Base-by-base conservation (phyloP, 2,329 filamentous ascomycete species). In the Paecilomyces sp. region DNA sequence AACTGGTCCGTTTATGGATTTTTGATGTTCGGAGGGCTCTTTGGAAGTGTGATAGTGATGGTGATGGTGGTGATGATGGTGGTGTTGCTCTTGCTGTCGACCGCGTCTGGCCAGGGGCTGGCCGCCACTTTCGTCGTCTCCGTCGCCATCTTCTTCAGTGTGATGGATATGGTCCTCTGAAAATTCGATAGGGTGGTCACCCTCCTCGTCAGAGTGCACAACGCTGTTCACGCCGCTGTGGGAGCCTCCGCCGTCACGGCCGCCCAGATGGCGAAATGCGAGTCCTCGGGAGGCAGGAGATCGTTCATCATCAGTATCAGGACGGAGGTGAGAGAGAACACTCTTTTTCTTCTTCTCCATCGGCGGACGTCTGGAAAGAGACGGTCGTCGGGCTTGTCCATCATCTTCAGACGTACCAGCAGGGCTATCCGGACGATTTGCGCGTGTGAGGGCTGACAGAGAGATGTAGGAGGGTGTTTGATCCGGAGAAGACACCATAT, bases 241-340 rank as follows among this genome's bases (percentile, higher is more conserved):
- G 9, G 77, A 79, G 24, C 78, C 78, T 30, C 78, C 79, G 36
- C 76, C 77, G 59, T 81, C 79, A 52, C 78, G 75, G 56, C 77
- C 79, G 30, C 70, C 71, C 3, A 76, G 67, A 58, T 71, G 69
- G 31, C 74, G 65, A 25, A 75, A 68, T 22, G 70, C 70, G 24
- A 73, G 64, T 50, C 68, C 63, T 60, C 15, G 68, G 68, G 9
- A 63, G 63, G 31, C 73, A 70, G 24, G 68, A 61, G 9, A 70
- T 24, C 51, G 64, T 50, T 70, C 62, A 55, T 70, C 68, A 58
- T 70, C 68, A 52, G 67, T 73, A 58, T 70, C 67, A 34, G 69
- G 67, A 52, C 67, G 65, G 18, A 69, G 57, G 11, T 62, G 63
- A 31, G 65, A 57, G 11, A 68, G 56, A n/a, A 58, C 62, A 13